A percentile compares a stretch with the other conserved stretches of the same genome.
These are phyloP conservation scores for Pyrenochaeta sp. DNA, from an alignment of 2,329 filamentous ascomycete genomes.

Conservation along the genomic window DNA sequence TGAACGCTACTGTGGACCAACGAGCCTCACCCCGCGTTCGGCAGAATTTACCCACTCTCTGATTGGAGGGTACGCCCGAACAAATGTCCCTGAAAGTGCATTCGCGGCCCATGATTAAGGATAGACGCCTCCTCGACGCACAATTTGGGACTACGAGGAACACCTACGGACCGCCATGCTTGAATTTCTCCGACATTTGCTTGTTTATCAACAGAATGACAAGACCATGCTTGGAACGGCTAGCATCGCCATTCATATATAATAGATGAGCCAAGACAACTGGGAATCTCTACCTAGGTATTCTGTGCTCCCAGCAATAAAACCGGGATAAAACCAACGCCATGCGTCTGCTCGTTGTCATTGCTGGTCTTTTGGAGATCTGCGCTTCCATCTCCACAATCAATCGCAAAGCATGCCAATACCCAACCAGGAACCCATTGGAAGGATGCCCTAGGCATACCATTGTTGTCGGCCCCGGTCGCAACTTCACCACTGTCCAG, in stretches of 20 bases:
- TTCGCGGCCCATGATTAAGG: slow-evolving; percentile 5
- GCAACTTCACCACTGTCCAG: slow-evolving; percentile 53
- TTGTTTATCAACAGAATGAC: not conserved
- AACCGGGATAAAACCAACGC: not conserved
- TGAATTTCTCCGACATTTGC: not conserved
- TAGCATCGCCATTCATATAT: not conserved
- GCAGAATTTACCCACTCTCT: not conserved
- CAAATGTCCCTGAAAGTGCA: not conserved
- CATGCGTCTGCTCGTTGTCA: slow-evolving; percentile 20
- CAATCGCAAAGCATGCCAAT: slow-evolving; percentile 46
- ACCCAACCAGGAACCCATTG: slow-evolving; percentile 46
- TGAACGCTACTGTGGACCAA: not conserved
- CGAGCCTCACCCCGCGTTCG: slow-evolving; percentile 23
- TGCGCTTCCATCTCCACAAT: slow-evolving; percentile 24
- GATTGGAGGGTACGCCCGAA: slow-evolving; percentile 11
- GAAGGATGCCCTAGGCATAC: slow-evolving; percentile 50
- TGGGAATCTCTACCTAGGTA: not conserved
- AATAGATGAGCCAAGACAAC: slow-evolving; percentile 3
- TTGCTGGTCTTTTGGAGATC: slow-evolving; percentile 19
- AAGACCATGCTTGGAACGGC: not conserved
- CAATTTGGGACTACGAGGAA: not conserved
- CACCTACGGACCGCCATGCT: not conserved
- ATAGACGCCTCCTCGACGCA: not conserved
- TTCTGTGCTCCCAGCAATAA: no score
- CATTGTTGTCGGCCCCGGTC: slow-evolving; percentile 37